Conservation (phyloP, 345 rosid species). For the Syzygium aqueum region DNA sequence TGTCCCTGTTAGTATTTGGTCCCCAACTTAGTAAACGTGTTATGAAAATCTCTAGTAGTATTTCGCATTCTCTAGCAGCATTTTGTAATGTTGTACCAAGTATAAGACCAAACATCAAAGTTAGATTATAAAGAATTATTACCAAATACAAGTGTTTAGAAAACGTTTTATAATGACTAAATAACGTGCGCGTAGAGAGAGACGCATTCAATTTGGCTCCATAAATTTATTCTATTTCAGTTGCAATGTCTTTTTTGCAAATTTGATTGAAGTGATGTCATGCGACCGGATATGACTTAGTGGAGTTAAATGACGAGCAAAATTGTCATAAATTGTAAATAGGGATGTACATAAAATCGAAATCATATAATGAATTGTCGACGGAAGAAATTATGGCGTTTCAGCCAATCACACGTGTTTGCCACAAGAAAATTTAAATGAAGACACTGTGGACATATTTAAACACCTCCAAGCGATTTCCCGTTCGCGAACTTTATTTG, state of each 20-base stretch:
- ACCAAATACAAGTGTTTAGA: neutral
- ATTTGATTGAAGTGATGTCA: fast-evolving
- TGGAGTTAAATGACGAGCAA: neutral
- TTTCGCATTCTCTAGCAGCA: neutral
- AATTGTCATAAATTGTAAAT: neutral
- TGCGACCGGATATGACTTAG: neutral
- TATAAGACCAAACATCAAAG: neutral
- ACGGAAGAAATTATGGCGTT: neutral
- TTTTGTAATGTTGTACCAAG: neutral
- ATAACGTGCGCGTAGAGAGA: neutral
- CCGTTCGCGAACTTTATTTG: fast-evolving
- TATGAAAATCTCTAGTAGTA: neutral
- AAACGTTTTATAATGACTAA: neutral
- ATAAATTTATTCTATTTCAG: neutral
- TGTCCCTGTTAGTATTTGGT: neutral
- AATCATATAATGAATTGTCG: neutral
- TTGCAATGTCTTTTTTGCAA: neutral
- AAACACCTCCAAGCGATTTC: fast-evolving
- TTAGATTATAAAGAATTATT: neutral
- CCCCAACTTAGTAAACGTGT: neutral
- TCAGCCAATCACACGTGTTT: neutral
- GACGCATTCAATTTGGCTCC: neutral
- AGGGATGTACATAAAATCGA: neutral
- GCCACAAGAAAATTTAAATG: neutral
- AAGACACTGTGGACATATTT: neutral